Conservation (phyloP, 257 asterid genomes). For the Fraxinus cuspidata region DNA sequence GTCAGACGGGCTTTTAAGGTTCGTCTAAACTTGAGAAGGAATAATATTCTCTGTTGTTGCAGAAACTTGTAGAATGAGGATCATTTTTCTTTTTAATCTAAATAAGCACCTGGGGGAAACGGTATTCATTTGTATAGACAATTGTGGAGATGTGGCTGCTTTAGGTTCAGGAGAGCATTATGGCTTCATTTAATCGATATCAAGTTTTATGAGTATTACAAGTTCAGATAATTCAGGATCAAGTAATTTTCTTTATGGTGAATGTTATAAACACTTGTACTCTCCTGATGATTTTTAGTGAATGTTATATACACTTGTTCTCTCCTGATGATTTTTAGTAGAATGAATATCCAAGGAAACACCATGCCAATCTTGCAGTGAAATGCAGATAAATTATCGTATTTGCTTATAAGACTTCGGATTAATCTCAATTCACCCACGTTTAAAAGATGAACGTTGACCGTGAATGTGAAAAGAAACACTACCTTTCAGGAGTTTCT, state of each 20-base stretch:
- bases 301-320: neutral
- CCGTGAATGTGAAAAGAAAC: no score
- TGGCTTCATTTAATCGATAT: conserved; percentile 14
- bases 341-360: neutral
- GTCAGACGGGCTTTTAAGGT: conserved; percentile 8
- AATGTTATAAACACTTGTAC: conserved; percentile 2
- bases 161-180: neutral
- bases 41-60: conserved; percentile 1
- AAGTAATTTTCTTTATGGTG: conserved; percentile 5
- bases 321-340: neutral
- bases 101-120: conserved; percentile 25
- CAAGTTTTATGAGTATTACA: conserved; percentile 4
- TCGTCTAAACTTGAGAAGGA: conserved; percentile 5
- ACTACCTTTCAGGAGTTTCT: no score
- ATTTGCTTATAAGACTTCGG: neutral
- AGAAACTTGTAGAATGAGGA: conserved; percentile 7
- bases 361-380: neutral
- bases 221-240: conserved; percentile 9
- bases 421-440: neutral
- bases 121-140: conserved; percentile 28
- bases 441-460: no score
- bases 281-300: neutral
- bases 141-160: no score
- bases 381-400: neutral
- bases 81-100: conserved; percentile 11